Evolutionary conservation across 108 stramenopile genomes (phyloP), one percentile per base, ranked within the genome.

Genomic region (Stephanodiscus minutulus): DNA sequence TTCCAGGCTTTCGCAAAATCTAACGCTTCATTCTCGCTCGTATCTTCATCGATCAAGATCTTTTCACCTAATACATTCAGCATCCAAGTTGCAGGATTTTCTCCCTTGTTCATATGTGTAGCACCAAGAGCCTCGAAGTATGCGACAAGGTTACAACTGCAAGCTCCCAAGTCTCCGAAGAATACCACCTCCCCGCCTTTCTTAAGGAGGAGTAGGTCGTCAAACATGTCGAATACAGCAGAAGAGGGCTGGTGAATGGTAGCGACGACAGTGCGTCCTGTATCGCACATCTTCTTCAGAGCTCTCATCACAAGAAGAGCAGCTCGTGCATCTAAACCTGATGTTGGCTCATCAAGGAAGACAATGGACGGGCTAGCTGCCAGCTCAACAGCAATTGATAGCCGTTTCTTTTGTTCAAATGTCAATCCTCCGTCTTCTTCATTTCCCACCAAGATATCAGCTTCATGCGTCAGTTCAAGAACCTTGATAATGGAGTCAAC

Each of bases 21-120:
- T 43, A 66, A 43, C 39, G 28, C 64, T 41, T 64, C 66, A 43
- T 73, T 50, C 61, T 77, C 60, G 28, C 81, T 72, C 50, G 41
- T 75, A 6, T 77, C 67, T 12, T 21, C 62, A 41, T 73, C 55
- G 9, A 49, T 57, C 18, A 22, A 41, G 12, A 64, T 61, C 5
- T 62, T 46, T 60, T 81, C 73, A 62, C 66, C 18, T 13, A 88
- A 49, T 22, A 70, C 88, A 65, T 86, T 87, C 13, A 95, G 88
- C 91, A 95, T 92, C 89, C 89, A 95, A 5, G 88, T 86, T 13
- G 91, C 91, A 13, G 93, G 93, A 36, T 95, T 94, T 37, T 82
- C 85, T 36, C 85, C 81, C 53, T 41, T 47, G 17, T 58, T 60
- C 63, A 88, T 78, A 24, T 73, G 72, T 18, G 55, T 39, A 18